phyloP scores from a whole-genome alignment of 1,139 yeast species.

The Pichia sp. region DNA sequence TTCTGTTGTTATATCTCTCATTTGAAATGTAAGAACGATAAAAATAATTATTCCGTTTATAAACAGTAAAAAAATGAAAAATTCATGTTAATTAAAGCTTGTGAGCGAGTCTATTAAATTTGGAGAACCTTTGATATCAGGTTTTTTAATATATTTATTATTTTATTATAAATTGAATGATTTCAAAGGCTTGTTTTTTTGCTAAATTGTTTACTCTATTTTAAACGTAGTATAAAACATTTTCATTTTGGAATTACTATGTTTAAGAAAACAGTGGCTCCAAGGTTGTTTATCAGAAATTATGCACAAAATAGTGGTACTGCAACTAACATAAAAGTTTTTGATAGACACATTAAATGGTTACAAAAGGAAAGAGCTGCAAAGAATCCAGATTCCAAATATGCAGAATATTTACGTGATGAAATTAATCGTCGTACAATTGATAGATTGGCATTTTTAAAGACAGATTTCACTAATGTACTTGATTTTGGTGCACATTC shows the following conservation, averaged over 20 bases:
- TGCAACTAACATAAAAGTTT: constrained; percentile 39
- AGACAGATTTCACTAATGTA: constrained; percentile 53
- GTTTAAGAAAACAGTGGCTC: background rate
- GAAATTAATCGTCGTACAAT: constrained; percentile 70
- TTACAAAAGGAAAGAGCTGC: constrained; percentile 55
- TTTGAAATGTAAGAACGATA: too few species aligned
- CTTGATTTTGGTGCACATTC: constrained; percentile 72
- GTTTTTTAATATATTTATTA: too few species aligned
- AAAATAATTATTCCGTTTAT: too few species aligned
- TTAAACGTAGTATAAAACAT: too few species aligned
- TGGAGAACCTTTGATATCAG: too few species aligned
- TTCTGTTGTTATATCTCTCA: too few species aligned
- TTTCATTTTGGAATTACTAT: background rate
- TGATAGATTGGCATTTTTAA: constrained; percentile 69
- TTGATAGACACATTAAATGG: constrained; percentile 57
- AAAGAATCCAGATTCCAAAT: constrained; percentile 41
- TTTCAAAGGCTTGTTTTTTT: too few species aligned
- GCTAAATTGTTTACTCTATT: too few species aligned
- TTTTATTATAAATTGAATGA: too few species aligned
- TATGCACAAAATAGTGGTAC: background rate
- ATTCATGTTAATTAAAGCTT: too few species aligned
- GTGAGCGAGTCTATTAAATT: too few species aligned
- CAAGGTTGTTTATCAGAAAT: background rate
- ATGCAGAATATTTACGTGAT: constrained; percentile 70
- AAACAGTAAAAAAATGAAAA: too few species aligned